Evolutionary conservation across 768 basidiomycete species (phyloP).

Genomic region (Rhizopogon vulgaris): DNA sequence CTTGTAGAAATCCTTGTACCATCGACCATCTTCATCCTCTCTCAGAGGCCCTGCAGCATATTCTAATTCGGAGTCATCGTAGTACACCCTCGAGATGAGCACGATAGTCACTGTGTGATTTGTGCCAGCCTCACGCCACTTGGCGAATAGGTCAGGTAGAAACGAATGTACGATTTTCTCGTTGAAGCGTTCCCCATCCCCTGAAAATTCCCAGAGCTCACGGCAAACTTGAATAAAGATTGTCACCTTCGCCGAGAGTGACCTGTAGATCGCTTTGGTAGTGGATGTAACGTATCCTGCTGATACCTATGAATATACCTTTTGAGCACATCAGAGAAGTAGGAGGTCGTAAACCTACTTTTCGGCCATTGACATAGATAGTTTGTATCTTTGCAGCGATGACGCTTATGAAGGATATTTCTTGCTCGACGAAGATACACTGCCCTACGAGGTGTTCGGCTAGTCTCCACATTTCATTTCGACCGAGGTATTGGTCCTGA

Average conservation of each 20-base stretch:
- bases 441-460: conserved; percentile 75
- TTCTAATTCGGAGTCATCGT: conserved; percentile 72
- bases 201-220: conserved; percentile 95
- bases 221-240: conserved; percentile 96
- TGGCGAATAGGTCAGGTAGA: conserved; percentile 80
- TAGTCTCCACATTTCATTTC: conserved; percentile 96
- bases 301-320: conserved; percentile 47
- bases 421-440: conserved; percentile 80
- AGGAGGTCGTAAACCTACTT: conserved; percentile 34
- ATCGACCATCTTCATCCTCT: conserved; percentile 65
- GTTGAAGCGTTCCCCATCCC: conserved; percentile 91
- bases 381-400: conserved; percentile 77
- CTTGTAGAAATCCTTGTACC: conserved; percentile 96
- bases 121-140: conserved; percentile 79
- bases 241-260: conserved; percentile 85
- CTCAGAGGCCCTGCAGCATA: conserved; percentile 81
- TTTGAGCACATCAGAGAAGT: background rate
- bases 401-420: conserved; percentile 77
- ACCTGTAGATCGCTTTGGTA: conserved; percentile 88
- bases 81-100: conserved; percentile 87
- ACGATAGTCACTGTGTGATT: conserved; percentile 95
- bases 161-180: conserved; percentile 99
- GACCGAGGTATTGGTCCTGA: conserved; percentile 91
- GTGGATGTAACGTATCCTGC: conserved; percentile 73
- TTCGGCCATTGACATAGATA: conserved; percentile 66